A percentile compares a stretch with the other conserved stretches of the same genome.
Evolutionary conservation across 164 flowering plant species (phyloP).

Genomic region (Houttuynia cordata): DNA sequence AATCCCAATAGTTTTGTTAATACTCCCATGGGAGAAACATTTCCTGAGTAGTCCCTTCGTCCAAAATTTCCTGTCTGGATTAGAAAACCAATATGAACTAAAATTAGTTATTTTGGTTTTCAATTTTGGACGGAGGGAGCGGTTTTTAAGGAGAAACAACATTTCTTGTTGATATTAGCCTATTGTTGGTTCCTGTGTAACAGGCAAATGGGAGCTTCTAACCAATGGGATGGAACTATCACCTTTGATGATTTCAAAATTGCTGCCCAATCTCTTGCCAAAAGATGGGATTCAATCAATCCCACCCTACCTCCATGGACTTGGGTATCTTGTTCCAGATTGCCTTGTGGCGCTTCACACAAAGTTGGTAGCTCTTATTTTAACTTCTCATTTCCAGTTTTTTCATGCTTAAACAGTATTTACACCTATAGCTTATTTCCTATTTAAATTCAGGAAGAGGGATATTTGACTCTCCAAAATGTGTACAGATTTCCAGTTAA

Average conservation of each 20-base stretch:
- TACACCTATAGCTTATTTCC: not conserved
- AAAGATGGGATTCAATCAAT: constrained; percentile 33
- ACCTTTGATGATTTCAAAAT: constrained; percentile 26
- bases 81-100: no score
- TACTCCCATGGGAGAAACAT: no score
- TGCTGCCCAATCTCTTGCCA: constrained; percentile 31
- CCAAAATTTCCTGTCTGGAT: no score
- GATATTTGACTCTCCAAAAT: constrained; percentile 45
- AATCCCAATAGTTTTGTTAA: no score
- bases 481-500: constrained; percentile 12
- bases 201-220: constrained; percentile 13
- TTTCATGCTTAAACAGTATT: not conserved
- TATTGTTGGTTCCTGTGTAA: no score
- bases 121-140: no score
- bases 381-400: not conserved
- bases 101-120: no score
- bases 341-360: constrained; percentile 17
- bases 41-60: no score
- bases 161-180: no score
- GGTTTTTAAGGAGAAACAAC: no score
- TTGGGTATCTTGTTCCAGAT: constrained; percentile 34
- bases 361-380: constrained; percentile 10
- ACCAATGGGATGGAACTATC: constrained; percentile 44
- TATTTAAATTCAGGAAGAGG: constrained; percentile 21
- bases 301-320: constrained; percentile 39